A percentile compares a stretch with the other conserved stretches of the same genome.
phyloP scores from a whole-genome alignment of 352 stramenopile species.

The Plasmopara viticola region DNA sequence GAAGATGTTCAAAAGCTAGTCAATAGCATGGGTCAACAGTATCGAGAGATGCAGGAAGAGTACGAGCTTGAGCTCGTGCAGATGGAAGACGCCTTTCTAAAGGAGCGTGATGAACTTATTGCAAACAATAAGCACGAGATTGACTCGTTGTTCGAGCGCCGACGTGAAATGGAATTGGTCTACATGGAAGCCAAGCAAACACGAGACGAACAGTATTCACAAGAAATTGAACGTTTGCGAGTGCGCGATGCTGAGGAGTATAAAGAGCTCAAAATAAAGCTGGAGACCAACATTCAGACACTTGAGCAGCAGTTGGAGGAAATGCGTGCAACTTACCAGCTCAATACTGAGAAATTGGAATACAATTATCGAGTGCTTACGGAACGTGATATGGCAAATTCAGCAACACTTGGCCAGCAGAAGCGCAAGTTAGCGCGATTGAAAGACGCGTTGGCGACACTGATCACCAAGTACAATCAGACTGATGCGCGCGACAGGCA shows the following conservation, averaged over 20 bases:
- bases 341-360: constrained; percentile 96
- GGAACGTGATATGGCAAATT: constrained; percentile 94
- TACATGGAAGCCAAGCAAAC: constrained; percentile 91
- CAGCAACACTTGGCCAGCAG: constrained; percentile 85
- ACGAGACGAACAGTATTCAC: constrained; percentile 82
- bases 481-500: constrained; percentile 81
- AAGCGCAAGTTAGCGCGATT: constrained; percentile 91
- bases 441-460: constrained; percentile 86
- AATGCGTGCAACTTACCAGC: constrained; percentile 92
- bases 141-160: constrained; percentile 89
- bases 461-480: constrained; percentile 91
- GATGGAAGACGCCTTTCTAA: constrained; percentile 92
- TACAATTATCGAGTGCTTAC: constrained; percentile 95
- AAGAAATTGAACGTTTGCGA: constrained; percentile 89
- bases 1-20: constrained; percentile 89
- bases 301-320: constrained; percentile 95
- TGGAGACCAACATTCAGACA: constrained; percentile 95
- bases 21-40: constrained; percentile 86
- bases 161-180: constrained; percentile 89
- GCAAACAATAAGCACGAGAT: constrained; percentile 87
- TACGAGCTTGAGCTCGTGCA: constrained; percentile 91
- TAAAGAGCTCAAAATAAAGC: constrained; percentile 94
- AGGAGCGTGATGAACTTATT: constrained; percentile 88
- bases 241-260: constrained; percentile 92
- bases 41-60: constrained; percentile 89